Percentiles rank a stretch among this genome's conserved stretches.
Conservation (phyloP, 306 rosid species). For the cucumber (Cucumis sativus) region DNA sequence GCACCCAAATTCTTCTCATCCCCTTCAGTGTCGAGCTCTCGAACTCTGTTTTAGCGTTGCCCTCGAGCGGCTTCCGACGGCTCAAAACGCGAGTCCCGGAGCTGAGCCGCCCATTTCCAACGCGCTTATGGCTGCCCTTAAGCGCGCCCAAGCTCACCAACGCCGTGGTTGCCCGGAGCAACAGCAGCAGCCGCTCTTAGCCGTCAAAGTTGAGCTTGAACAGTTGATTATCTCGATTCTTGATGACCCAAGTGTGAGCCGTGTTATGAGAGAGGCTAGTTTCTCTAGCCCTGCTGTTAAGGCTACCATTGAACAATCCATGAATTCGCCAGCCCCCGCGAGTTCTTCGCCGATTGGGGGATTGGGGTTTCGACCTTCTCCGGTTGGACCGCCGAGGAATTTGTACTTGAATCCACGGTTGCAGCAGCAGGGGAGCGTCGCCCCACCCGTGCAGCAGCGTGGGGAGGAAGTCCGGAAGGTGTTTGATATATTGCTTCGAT, state of each 20-base stretch:
- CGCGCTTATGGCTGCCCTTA: slow-evolving; percentile 88
- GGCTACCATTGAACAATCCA: slow-evolving; percentile 70
- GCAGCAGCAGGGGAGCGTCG: slow-evolving; percentile 45
- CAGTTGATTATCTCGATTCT: slow-evolving; percentile 88
- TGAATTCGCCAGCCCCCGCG: slow-evolving; percentile 29
- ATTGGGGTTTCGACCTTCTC: slow-evolving; percentile 48
- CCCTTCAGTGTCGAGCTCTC: slow-evolving; percentile 90
- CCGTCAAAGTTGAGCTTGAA: slow-evolving; percentile 88
- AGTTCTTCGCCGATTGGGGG: slow-evolving; percentile 43
- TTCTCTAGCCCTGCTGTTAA: slow-evolving; percentile 90
- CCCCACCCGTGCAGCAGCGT: slow-evolving; percentile 34
- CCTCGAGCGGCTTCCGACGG: slow-evolving; percentile 74
- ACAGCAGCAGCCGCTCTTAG: slow-evolving; percentile 89
- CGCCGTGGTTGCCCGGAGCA: slow-evolving; percentile 96
- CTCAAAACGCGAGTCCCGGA: slow-evolving; percentile 49
- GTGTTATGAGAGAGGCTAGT: slow-evolving; percentile 94
- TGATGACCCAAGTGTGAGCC: slow-evolving; percentile 92
- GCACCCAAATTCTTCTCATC: slow-evolving; percentile 89
- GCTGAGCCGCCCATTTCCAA: slow-evolving; percentile 85
- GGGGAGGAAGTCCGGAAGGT: slow-evolving; percentile 62
- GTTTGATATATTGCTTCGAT: slow-evolving; percentile 43
- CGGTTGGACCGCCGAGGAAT: slow-evolving; percentile 26
- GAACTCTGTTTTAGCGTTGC: slow-evolving; percentile 98
- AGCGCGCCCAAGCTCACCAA: slow-evolving; percentile 96
- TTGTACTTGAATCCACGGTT: slow-evolving; percentile 70